Conservation (phyloP, 2,329 filamentous ascomycete genomes). For the Fusarium oligoseptatum region DNA sequence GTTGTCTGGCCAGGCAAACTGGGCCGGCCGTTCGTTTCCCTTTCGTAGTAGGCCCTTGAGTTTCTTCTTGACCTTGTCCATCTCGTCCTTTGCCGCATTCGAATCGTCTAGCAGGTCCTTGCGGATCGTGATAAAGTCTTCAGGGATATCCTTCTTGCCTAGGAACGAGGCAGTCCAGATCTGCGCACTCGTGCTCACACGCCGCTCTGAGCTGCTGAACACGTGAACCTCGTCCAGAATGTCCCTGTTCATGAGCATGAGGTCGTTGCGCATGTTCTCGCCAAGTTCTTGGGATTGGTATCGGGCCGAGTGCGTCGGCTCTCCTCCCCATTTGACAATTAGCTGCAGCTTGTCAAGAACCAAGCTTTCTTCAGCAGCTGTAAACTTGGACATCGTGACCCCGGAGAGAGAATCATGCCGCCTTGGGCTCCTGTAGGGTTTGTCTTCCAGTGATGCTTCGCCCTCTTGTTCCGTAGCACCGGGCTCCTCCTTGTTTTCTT, state of each 20-base stretch:
- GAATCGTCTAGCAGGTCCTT: constrained; percentile 98
- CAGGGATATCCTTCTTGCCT: constrained; percentile 84
- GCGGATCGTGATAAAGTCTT: constrained; percentile 89
- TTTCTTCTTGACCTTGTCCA: constrained; percentile 99
- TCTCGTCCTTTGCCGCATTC: constrained; percentile 98
- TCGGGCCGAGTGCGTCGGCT: constrained; percentile 95
- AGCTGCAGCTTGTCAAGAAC: constrained; percentile 96
- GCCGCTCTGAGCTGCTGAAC: constrained; percentile 94
- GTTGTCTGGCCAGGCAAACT: constrained; percentile 98
- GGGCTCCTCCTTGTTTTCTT: constrained; percentile 49
- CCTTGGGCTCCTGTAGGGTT: constrained; percentile 58
- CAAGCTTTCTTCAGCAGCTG: constrained; percentile 91
- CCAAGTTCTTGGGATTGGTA: constrained; percentile 97
- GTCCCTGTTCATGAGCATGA: constrained; percentile 92
- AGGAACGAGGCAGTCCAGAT: constrained; percentile 95
- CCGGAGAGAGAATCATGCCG: constrained; percentile 89
- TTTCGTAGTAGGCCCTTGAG: constrained; percentile 91
- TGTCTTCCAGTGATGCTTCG: constrained; percentile 39
- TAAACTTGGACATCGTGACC: constrained; percentile 92
- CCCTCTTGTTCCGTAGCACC: constrained; percentile 39
- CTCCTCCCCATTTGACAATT: constrained; percentile 99
- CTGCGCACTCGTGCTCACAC: constrained; percentile 95
- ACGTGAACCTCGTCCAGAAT: constrained; percentile 93
- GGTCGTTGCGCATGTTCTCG: constrained; percentile 94
- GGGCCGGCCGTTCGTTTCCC: constrained; percentile 91